A percentile compares a stretch with the other conserved stretches of the same genome.
phyloP scores from a whole-genome alignment of 2,329 filamentous ascomycete species.

The Corynespora cassiicola region DNA sequence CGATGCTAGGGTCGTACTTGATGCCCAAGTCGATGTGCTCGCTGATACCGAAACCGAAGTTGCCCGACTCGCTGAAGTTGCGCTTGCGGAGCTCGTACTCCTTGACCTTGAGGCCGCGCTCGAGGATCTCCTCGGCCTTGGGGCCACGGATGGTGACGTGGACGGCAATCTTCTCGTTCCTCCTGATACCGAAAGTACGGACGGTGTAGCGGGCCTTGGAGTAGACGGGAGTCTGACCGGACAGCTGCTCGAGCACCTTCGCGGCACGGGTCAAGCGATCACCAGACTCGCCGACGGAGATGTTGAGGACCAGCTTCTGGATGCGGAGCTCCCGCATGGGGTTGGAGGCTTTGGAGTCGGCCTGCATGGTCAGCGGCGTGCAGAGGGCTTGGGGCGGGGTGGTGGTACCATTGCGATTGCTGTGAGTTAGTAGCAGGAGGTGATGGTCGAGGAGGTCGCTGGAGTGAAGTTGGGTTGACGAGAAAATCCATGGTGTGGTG shows the following conservation, averaged over 20 bases:
- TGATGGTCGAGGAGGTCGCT: conserved; percentile 36
- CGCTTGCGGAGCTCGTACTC: conserved; percentile 99
- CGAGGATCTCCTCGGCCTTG: conserved; percentile 99
- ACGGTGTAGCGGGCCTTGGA: conserved; percentile 99
- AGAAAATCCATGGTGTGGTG: conserved; percentile 32
- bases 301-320: conserved; percentile 99
- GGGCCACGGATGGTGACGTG: conserved; percentile 99
- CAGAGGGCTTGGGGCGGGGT: conserved; percentile 18
- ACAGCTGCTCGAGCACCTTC: conserved; percentile 99
- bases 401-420: conserved; percentile 50
- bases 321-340: conserved; percentile 99
- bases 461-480: conserved; percentile 24
- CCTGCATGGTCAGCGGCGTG: conserved; percentile 23
- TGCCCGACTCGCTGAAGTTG: conserved; percentile 99
- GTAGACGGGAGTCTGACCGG: conserved; percentile 99
- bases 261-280: conserved; percentile 99
- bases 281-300: conserved; percentile 99
- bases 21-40: conserved; percentile 99
- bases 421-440: conserved; percentile 44
- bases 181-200: conserved; percentile 99
- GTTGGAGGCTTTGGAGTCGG: conserved; percentile 78
- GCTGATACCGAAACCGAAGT: conserved; percentile 98
- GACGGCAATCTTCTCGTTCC: conserved; percentile 98
- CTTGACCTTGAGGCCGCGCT: conserved; percentile 99
- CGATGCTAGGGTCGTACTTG: conserved; percentile 65